phyloP scores from a whole-genome alignment of 2,329 filamentous ascomycete species.

The Penicillium nordicum region DNA sequence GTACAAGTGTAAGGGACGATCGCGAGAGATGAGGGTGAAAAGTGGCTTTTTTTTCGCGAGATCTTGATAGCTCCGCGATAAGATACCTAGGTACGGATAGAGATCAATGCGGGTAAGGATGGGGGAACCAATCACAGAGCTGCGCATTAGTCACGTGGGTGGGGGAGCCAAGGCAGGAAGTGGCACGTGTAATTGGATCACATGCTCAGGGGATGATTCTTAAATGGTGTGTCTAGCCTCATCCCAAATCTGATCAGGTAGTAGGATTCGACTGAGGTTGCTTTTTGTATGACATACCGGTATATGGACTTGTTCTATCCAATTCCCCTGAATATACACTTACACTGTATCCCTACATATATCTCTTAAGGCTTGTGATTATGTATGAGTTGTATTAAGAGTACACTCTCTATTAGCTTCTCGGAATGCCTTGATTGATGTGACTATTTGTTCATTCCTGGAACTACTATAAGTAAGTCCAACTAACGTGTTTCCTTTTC shows the following conservation, averaged over 20 bases:
- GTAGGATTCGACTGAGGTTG: background rate
- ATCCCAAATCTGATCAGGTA: background rate
- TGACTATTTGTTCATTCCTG: background rate
- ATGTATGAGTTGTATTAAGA: background rate
- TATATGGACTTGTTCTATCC: background rate
- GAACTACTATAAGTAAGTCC: background rate
- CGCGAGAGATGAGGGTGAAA: background rate
- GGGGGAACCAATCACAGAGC: background rate
- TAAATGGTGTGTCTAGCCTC: background rate
- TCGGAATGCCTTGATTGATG: background rate
- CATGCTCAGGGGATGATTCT: background rate
- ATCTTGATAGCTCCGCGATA: slow-evolving; percentile 2
- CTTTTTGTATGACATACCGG: no score
- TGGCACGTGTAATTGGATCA: background rate
- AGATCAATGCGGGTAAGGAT: background rate
- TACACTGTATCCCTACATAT: background rate
- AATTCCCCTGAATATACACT: background rate
- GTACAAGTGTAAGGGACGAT: background rate
- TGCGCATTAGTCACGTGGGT: background rate
- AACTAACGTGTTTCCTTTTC: no score
- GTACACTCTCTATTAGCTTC: background rate
- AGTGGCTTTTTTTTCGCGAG: slow-evolving; percentile 5
- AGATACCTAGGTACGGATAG: background rate
- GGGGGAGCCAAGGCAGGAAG: background rate
- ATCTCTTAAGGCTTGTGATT: background rate